Base-by-base conservation (phyloP, 1,139 yeast genomes). In the Spencermartinsiella ligniputridi region DNA sequence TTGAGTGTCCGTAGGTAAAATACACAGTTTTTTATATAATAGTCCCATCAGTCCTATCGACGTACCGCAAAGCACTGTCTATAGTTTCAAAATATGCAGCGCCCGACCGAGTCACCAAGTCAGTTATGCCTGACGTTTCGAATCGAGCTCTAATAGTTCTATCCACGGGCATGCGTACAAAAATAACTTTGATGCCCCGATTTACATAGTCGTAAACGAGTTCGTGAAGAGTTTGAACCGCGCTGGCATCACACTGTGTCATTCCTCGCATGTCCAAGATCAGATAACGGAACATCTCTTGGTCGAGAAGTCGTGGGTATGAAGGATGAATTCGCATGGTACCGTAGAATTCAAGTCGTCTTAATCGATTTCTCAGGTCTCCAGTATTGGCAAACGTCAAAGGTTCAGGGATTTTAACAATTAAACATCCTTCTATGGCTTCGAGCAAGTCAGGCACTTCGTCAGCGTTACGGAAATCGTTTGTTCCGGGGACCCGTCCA, bases 381-480 rank as follows among this genome's bases (percentile, higher is more conserved):
- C 83, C 86, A 15, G 95, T 79, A 60, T 92, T 92, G 33, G 96
- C 89, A 63, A 92, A 92, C 1, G 95, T 88, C 47, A 92, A 69
- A 1, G 97, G 97, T 59, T 92, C 97, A 0, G 97, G 95, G 33
- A 92, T 80, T 54, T 83, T 87, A 27, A 90, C 84, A 38, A 90
- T 83, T 41, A 92, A 70, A 57, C 95, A 86, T 1, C 95, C 95
- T 58, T 86, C 92, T 38, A 87, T 73, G 52, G 87, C 90, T 58
- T 86, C 92, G 8, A 63, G 60, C 20, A 55, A 56, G 3, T 60
- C 62, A 1, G 64, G 60, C 29, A 57, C 49, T 16, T 59, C 59
- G 63, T 89, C 96, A 0, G 96, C 92, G 62, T 88, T 86, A 35
- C 83, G 75, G 60, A 86, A 89, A 2, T 75, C 74, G 55, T 79